Evolutionary conservation across 345 rosid genomes (phyloP), one percentile per base, ranked within the genome.

Genomic region (Toxicodendron radicans): DNA sequence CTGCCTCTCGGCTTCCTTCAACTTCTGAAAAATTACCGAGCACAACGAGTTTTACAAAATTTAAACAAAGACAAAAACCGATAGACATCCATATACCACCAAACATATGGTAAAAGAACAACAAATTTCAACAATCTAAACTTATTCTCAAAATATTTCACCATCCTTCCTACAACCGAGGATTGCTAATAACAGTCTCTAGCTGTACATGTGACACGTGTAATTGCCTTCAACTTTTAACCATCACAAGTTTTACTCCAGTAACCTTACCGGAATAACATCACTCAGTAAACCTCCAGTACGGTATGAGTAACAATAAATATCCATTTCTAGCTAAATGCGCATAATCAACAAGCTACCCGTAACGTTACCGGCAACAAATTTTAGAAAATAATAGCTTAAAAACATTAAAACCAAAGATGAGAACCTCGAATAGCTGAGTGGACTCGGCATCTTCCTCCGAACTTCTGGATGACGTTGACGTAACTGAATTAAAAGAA

Each of bases 1-100:
- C 51, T 87, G 78, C 77, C 87, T 82, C 78, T 95, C 97, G 3
- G 84, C 86, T 59, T 92, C 90, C 64, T 83, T 88, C 81, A 90
- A 75, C 75, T 84, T 87, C 97, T 94, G 85, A 73, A 54, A 69
- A 65, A 21, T 53, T 61, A 30, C 27, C 53, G 68, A 58, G 24
- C 23, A 11, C 12, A 58, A 13, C 17, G 53, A 46, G 13, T 20
- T 27, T 56, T 35, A 53, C 11, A 41, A 64, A 10, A 17, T 24
- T 24, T 10, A 66, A 48, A 7, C 7, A 49, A 46, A 62, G 5
- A 38, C 1, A 17, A 14, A 60, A 30, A 30, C 8, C 1, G 3
- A 9, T 23, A 9, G 1, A 21, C 12, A 58, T 58, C 20, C 32
- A 58, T 58, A 8, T 23, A 58, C 3, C 61, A 58, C 13, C 61